Evolutionary conservation across 2,329 filamentous ascomycete genomes (phyloP).

Genomic region (Epicoccum nigrum): DNA sequence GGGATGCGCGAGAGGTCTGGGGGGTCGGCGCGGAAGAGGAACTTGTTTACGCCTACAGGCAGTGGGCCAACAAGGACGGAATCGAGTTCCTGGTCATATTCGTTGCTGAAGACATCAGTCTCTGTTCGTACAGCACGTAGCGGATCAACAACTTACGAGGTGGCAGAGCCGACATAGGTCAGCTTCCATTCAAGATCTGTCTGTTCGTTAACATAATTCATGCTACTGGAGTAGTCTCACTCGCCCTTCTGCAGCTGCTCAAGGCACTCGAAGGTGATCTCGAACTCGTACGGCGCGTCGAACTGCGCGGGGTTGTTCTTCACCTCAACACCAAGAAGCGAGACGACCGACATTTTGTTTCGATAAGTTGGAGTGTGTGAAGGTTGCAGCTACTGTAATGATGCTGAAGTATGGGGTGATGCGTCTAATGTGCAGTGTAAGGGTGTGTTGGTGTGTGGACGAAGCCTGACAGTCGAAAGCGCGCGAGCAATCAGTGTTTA

Average conservation of each 20-base stretch:
- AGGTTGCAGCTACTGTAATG: background rate
- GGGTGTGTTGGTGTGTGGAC: slow-evolving; percentile 4
- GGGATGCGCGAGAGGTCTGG: slow-evolving; percentile 91
- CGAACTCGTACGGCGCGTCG: slow-evolving; percentile 90
- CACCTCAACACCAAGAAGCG: slow-evolving; percentile 92
- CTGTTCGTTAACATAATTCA: slow-evolving; percentile 22
- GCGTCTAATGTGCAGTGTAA: background rate
- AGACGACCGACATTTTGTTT: slow-evolving; percentile 87
- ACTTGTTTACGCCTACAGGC: slow-evolving; percentile 97
- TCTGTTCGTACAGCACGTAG: slow-evolving; percentile 6
- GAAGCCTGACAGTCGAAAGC: slow-evolving; percentile 1
- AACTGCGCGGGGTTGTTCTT: slow-evolving; percentile 97
- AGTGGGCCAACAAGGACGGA: slow-evolving; percentile 96
- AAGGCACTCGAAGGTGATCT: slow-evolving; percentile 98
- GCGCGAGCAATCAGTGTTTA: slow-evolving; percentile 9
- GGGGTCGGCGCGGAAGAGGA: slow-evolving; percentile 93
- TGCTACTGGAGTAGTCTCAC: background rate
- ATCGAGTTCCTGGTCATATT: slow-evolving; percentile 98
- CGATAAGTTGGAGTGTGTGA: slow-evolving; percentile 5
- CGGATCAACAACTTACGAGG: slow-evolving; percentile 70
- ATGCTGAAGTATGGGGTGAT: background rate
- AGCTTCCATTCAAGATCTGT: slow-evolving; percentile 98
- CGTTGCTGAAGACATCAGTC: slow-evolving; percentile 65
- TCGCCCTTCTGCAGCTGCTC: slow-evolving; percentile 91
- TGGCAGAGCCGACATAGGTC: slow-evolving; percentile 97